Evolutionary conservation across 139 green algal species (phyloP), one percentile per base, ranked within the genome.

Genomic region (Coccomyxa sp.): DNA sequence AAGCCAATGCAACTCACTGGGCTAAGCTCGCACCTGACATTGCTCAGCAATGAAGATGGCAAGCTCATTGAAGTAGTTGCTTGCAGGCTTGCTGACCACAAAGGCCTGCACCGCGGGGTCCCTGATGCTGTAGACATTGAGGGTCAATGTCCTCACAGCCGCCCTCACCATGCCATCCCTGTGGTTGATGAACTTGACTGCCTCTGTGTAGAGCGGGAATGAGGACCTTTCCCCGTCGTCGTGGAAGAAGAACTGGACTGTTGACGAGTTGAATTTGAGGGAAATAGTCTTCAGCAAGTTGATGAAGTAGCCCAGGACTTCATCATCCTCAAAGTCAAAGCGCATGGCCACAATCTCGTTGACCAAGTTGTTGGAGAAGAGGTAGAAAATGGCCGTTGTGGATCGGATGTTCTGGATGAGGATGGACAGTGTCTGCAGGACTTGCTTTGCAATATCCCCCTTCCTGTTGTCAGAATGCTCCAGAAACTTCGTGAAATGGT

Each of bases 321-420:
- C 97, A 71, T 99, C 97, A 80, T 99, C 95, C 9, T 95, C 90
- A 81, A 99, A 98, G 89, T 99, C 94, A 81, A 98, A 98, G 60
- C 87, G 82, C 82, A 98, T 88, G 32, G 84, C 81, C 17, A 98
- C 92, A 32, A 99, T 95, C 79, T 96, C 93, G 91, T 99, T 99
- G 76, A 99, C 91, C 85, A 98, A 93, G 89, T 99, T 97, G 87
- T 98, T 98, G 86, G 82, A 92, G 89, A 99, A 99, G 82, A 99
- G 89, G 87, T 97, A 98, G 88, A 93, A 98, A 13, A 98, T 91
- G 9, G 94, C 93, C 1, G 92, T 95, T 86, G 98, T 92, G 80
- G 88, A 95, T 60, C 86, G 86, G 32, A 99, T 91, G 87, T 99
- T 99, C 85, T 99, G 96, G 32, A 98, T 97, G 80, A 99, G 95